A percentile compares a stretch with the other conserved stretches of the same genome.
These are phyloP conservation scores for Juglanconis oblonga DNA, from an alignment of 2,329 filamentous ascomycete genomes.

Conservation along the genomic window DNA sequence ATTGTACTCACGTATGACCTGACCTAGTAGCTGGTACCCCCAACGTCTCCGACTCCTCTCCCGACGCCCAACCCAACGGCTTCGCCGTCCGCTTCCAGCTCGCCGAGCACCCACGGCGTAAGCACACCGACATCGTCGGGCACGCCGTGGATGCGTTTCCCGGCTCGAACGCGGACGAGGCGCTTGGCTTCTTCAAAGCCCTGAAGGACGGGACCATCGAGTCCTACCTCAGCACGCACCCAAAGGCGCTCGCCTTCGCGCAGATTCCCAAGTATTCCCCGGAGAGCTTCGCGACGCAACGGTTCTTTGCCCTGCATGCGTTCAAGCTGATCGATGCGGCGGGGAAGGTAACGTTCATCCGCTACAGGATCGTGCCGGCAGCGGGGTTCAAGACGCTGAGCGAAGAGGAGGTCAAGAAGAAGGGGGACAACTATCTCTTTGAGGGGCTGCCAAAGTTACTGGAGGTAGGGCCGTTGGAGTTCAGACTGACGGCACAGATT, in stretches of 20 bases:
- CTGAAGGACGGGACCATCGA: constrained; percentile 35
- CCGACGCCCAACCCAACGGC: constrained; percentile 45
- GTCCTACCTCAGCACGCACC: constrained; percentile 42
- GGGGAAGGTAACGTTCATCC: constrained; percentile 41
- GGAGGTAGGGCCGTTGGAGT: constrained; percentile 33
- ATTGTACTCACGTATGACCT: neutral
- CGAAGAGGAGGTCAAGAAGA: constrained; percentile 34
- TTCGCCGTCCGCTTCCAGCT: constrained; percentile 48
- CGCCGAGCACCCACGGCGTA: constrained; percentile 32
- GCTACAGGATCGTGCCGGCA: constrained; percentile 48
- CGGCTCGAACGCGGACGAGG: constrained; percentile 48
- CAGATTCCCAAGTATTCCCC: constrained; percentile 47
- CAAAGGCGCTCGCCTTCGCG: constrained; percentile 46
- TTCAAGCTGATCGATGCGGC: constrained; percentile 40
- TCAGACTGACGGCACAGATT: constrained; percentile 49
- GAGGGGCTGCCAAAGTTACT: constrained; percentile 43
- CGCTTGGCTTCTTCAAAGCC: constrained; percentile 46
- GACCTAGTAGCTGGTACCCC: constrained; percentile 46
- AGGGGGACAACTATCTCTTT: constrained; percentile 43
- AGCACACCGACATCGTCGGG: constrained; percentile 55
- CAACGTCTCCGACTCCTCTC: constrained; percentile 44
- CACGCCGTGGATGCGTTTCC: constrained; percentile 54
- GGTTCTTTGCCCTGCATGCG: constrained; percentile 47
- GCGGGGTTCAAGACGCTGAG: constrained; percentile 38
- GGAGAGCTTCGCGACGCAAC: constrained; percentile 44